Conservation (phyloP, 345 rosid genomes). For the Melastoma malabathricum region DNA sequence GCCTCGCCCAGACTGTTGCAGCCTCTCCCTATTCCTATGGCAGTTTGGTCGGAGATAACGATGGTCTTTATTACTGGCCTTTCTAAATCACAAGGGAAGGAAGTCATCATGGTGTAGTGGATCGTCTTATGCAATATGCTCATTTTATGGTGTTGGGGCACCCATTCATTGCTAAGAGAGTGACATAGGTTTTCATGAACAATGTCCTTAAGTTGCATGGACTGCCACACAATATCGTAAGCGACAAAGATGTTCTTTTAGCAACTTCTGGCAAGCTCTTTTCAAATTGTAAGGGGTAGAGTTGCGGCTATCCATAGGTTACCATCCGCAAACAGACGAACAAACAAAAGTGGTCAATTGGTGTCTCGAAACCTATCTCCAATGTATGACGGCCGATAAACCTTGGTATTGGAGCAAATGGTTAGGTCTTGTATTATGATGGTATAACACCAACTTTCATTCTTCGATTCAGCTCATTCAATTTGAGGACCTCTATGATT, state of each 20-base stretch:
- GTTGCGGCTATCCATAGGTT: not conserved
- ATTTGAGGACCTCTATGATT: slow-evolving; percentile 1
- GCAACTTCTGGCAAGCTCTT: not conserved
- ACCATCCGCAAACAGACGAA: not conserved
- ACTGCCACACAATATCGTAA: not conserved
- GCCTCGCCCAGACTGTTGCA: not conserved
- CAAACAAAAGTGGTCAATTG: not conserved
- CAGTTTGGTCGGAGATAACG: not conserved
- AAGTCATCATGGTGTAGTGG: not conserved
- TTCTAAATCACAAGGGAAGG: not conserved
- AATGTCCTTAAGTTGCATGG: slow-evolving; percentile 2
- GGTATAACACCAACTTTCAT: slow-evolving; percentile 3
- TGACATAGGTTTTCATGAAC: no score
- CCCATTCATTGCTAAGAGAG: not conserved
- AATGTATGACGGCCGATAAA: not conserved
- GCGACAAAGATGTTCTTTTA: not conserved
- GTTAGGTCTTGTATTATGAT: no score
- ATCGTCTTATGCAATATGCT: not conserved
- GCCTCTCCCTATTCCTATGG: not conserved
- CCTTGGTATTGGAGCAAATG: no score
- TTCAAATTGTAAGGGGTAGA: not conserved
- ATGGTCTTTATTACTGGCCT: slow-evolving; percentile 1
- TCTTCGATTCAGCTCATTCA: no score
- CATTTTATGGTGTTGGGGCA: slow-evolving; percentile 1
- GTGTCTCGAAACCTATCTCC: not conserved